phyloP scores from a whole-genome alignment of 768 basidiomycete genomes.

The Pluteus cervinus region DNA sequence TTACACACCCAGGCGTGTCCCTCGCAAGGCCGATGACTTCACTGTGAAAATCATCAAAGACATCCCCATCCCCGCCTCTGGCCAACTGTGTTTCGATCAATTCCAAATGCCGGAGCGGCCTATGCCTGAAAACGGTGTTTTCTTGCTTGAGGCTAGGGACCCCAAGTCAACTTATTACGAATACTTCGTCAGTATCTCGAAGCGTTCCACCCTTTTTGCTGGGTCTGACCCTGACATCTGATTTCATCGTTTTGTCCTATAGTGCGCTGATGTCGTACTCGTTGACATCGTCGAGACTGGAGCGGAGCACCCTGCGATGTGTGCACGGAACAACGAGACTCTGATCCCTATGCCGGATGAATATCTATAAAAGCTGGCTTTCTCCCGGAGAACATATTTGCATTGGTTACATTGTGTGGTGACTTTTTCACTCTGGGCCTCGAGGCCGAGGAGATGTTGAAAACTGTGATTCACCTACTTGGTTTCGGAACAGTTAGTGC shows the following conservation, averaged over 20 bases:
- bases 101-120: conserved; percentile 4
- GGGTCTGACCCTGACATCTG: too few relatives aligned
- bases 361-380: too few relatives aligned
- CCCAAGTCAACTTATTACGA: not conserved
- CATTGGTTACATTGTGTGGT: too few relatives aligned
- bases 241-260: too few relatives aligned
- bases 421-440: too few relatives aligned
- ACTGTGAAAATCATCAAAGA: not conserved
- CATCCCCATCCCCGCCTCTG: conserved; percentile 4
- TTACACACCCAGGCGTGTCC: conserved; percentile 5
- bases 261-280: too few relatives aligned
- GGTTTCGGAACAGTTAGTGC: too few relatives aligned
- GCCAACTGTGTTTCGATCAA: conserved; percentile 7
- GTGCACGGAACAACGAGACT: conserved; percentile 8
- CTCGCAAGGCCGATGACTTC: conserved; percentile 4
- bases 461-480: too few relatives aligned
- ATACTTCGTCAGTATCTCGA: conserved; percentile 5
- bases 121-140: conserved; percentile 4
- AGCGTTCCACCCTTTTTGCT: too few relatives aligned
- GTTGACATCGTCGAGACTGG: conserved; percentile 3
- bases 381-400: too few relatives aligned
- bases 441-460: too few relatives aligned
- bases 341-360: conserved; percentile 9
- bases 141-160: conserved; percentile 6
- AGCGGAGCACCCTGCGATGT: conserved; percentile 6